These are phyloP conservation scores for Pseudozyma thailandica DNA, from an alignment of 1,284 basidiomycete genomes.

Conservation along the genomic window DNA sequence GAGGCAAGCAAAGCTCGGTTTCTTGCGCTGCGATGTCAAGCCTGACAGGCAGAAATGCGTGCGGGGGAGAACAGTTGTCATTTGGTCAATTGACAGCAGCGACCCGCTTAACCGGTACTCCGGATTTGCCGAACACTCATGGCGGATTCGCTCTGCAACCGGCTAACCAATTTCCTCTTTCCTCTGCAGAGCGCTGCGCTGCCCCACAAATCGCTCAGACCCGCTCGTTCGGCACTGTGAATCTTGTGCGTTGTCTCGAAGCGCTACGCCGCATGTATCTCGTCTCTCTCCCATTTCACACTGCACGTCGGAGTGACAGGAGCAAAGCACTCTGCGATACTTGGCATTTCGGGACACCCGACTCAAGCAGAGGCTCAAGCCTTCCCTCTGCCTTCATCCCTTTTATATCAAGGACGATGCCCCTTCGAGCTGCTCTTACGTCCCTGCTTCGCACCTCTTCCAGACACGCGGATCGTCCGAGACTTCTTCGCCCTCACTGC, in stretches of 20 bases:
- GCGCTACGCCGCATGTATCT: neutral
- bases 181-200: neutral
- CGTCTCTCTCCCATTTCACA: neutral
- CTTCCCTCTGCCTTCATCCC: neutral
- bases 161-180: too few species aligned
- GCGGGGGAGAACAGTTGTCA: too few species aligned
- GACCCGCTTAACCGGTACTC: conserved; percentile 14
- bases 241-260: too few species aligned
- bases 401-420: conserved; percentile 19
- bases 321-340: too few species aligned
- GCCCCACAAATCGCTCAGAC: neutral
- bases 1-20: too few species aligned
- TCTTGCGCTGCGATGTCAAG: too few species aligned
- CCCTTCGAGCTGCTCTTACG: conserved; percentile 9
- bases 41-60: too few species aligned
- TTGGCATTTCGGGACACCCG: conserved; percentile 10
- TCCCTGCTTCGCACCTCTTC: conserved; percentile 12
- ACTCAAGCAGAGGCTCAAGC: neutral
- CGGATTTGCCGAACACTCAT: conserved; percentile 44
- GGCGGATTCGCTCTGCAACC: too few species aligned
- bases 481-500: neutral
- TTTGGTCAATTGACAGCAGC: too few species aligned
- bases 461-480: conserved; percentile 18
- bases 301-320: too few species aligned
- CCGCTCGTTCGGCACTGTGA: too few species aligned